Conservation (phyloP, 768 basidiomycete species). For the Floccularia luteovirens region DNA sequence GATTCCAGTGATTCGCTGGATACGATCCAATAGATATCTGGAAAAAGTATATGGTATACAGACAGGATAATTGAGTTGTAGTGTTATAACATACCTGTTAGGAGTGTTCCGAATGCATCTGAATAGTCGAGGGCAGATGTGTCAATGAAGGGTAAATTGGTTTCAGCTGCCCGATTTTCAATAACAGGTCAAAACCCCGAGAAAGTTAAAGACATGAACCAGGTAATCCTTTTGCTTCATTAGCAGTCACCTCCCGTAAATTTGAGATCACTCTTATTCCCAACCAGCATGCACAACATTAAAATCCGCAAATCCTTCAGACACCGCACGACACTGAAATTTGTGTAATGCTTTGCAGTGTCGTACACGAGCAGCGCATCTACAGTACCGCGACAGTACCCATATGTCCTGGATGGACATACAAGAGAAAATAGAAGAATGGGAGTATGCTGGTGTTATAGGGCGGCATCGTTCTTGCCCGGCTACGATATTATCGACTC, state of each 20-base stretch:
- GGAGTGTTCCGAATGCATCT: constrained; percentile 96
- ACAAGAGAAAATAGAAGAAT: constrained; percentile 1
- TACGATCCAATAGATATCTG: constrained; percentile 97
- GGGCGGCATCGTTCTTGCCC: constrained; percentile 98
- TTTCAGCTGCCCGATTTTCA: constrained; percentile 54
- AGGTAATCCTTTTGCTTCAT: constrained; percentile 90
- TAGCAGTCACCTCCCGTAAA: constrained; percentile 90
- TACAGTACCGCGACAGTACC: constrained; percentile 96
- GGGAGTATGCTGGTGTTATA: constrained; percentile 88
- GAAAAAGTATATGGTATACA: constrained; percentile 1
- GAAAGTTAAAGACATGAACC: constrained; percentile 37
- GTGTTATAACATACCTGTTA: too few relatives aligned
- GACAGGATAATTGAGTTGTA: neutral
- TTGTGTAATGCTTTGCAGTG: constrained; percentile 90
- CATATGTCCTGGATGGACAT: constrained; percentile 17
- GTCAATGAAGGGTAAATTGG: constrained; percentile 92
- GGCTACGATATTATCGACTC: constrained; percentile 35
- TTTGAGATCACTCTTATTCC: constrained; percentile 99
- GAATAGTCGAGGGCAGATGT: constrained; percentile 99
- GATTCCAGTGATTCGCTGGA: constrained; percentile 93
- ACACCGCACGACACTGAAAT: constrained; percentile 92
- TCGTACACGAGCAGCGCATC: constrained; percentile 92
- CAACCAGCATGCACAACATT: constrained; percentile 92
- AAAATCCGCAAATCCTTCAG: constrained; percentile 91
- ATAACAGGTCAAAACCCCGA: neutral